These are phyloP conservation scores for Cochlearia excelsa DNA, from an alignment of 345 rosid genomes.

Conservation along the genomic window DNA sequence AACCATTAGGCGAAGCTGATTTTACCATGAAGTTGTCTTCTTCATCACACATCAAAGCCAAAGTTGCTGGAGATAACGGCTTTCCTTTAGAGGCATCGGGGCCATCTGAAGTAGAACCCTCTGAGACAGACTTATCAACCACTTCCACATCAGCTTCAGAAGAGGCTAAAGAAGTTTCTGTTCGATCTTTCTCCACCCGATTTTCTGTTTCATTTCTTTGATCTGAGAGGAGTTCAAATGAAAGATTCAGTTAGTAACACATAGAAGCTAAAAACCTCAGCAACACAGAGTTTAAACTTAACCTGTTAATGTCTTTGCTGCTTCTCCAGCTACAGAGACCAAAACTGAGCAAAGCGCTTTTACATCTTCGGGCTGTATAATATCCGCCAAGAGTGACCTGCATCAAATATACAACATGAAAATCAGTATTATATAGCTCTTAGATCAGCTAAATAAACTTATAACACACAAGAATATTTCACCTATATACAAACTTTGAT, in stretches of 20 bases:
- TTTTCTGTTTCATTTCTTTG: slow-evolving; percentile 51
- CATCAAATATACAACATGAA: slow-evolving; percentile 28
- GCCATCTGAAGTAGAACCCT: slow-evolving; percentile 52
- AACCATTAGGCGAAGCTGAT: slow-evolving; percentile 61
- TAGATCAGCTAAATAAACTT: slow-evolving; percentile 6
- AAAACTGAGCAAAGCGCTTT: slow-evolving; percentile 96
- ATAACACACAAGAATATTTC: slow-evolving; percentile 26
- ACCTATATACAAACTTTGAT: slow-evolving; percentile 87
- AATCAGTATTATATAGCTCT: slow-evolving; percentile 36
- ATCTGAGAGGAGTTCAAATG: slow-evolving; percentile 37
- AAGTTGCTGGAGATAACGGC: slow-evolving; percentile 96
- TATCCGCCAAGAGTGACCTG: slow-evolving; percentile 95
- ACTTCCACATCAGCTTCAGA: slow-evolving; percentile 42
- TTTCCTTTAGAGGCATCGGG: slow-evolving; percentile 58
- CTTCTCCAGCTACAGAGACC: slow-evolving; percentile 70
- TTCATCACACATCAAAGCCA: slow-evolving; percentile 99
- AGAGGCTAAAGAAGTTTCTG: slow-evolving; percentile 49
- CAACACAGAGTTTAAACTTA: too few species aligned
- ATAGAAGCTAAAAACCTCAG: too few species aligned
- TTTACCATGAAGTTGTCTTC: slow-evolving; percentile 76
- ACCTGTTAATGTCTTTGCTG: slow-evolving; percentile 50
- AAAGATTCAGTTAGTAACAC: too few species aligned
- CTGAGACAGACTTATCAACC: slow-evolving; percentile 48
- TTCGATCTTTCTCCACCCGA: slow-evolving; percentile 43
- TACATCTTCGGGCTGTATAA: slow-evolving; percentile 83